Percentiles rank a stretch among this genome's conserved stretches.
Evolutionary conservation across 352 stramenopile species (phyloP).

Genomic region (Pelagophyceae sp.): DNA sequence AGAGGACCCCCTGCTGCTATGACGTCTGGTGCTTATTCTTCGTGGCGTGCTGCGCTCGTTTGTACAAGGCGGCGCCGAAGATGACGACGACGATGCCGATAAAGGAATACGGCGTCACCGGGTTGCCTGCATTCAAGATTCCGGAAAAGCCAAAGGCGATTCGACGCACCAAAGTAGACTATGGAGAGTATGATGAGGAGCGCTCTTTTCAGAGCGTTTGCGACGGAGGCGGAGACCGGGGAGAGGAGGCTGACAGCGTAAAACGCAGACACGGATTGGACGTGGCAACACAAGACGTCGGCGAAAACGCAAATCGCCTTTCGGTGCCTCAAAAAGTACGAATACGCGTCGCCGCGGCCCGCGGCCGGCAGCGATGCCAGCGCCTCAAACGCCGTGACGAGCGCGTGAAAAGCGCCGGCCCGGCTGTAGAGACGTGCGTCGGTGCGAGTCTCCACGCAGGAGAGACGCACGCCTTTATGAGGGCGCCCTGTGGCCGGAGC

Average conservation of each 20-base stretch:
- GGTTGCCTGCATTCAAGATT: constrained; percentile 40
- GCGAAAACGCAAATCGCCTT: too few species aligned
- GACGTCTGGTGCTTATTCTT: too few species aligned
- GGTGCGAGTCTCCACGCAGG: too few species aligned
- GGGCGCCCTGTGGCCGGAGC: too few species aligned
- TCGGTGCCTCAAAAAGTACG: too few species aligned
- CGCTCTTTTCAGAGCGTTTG: constrained; percentile 75
- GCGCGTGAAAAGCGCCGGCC: too few species aligned
- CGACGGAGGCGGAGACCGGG: constrained; percentile 74
- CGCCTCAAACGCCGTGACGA: too few species aligned
- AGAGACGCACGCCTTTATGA: too few species aligned
- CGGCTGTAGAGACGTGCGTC: too few species aligned
- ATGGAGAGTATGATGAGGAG: constrained; percentile 78
- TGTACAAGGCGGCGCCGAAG: constrained; percentile 73
- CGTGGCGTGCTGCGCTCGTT: constrained; percentile 32
- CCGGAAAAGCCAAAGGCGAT: constrained; percentile 57
- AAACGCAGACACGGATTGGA: constrained; percentile 76
- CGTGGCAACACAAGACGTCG: constrained; percentile 66
- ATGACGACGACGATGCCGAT: constrained; percentile 72
- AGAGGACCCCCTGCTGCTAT: too few species aligned
- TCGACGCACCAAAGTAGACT: constrained; percentile 67
- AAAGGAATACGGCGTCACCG: constrained; percentile 65
- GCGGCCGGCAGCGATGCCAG: too few species aligned
- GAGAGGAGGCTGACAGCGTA: constrained; percentile 77
- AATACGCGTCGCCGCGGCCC: too few species aligned